Evolutionary conservation across 2,329 filamentous ascomycete species (phyloP).

Genomic region (Cyphellophora europaea): DNA sequence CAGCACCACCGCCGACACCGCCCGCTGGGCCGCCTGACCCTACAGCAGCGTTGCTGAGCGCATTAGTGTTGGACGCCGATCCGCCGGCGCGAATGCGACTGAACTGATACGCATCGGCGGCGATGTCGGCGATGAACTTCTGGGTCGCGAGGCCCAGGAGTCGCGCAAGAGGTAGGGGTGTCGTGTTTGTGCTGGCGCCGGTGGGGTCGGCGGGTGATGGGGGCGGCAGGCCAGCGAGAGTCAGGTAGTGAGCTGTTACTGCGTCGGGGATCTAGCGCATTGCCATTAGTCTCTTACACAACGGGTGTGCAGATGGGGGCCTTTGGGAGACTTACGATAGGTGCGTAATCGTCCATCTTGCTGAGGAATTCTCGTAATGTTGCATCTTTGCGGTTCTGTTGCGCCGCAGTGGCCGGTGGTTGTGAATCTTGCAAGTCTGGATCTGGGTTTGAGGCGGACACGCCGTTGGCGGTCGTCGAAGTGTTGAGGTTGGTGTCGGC

Average conservation of each 20-base stretch:
- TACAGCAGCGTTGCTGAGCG: slow-evolving; percentile 62
- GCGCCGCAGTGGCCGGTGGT: slow-evolving; percentile 21
- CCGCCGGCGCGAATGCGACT: slow-evolving; percentile 90
- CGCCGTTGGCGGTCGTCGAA: slow-evolving; percentile 8
- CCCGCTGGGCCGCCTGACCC: slow-evolving; percentile 39
- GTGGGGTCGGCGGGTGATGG: slow-evolving; percentile 68
- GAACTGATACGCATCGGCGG: slow-evolving; percentile 96
- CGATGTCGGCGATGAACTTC: slow-evolving; percentile 97
- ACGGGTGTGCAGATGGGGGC: neutral
- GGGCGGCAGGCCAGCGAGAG: slow-evolving; percentile 84
- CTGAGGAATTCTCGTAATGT: slow-evolving; percentile 84
- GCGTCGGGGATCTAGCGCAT: slow-evolving; percentile 77
- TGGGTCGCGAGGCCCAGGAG: slow-evolving; percentile 95
- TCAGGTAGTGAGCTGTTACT: slow-evolving; percentile 96
- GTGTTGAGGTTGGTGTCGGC: slow-evolving; percentile 13
- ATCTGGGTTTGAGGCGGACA: slow-evolving; percentile 9
- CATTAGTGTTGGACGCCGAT: slow-evolving; percentile 76
- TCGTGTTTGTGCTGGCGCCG: slow-evolving; percentile 66
- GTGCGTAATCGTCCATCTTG: slow-evolving; percentile 98
- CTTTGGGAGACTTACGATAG: slow-evolving; percentile 60
- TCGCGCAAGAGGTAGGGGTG: slow-evolving; percentile 73
- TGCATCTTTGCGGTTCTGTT: slow-evolving; percentile 77
- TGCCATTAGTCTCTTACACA: neutral
- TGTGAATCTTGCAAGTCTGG: slow-evolving; percentile 9
- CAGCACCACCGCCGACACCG: slow-evolving; percentile 19